phyloP scores from a whole-genome alignment of 2,329 filamentous ascomycete genomes.

The Pyrenochaeta sp. region DNA sequence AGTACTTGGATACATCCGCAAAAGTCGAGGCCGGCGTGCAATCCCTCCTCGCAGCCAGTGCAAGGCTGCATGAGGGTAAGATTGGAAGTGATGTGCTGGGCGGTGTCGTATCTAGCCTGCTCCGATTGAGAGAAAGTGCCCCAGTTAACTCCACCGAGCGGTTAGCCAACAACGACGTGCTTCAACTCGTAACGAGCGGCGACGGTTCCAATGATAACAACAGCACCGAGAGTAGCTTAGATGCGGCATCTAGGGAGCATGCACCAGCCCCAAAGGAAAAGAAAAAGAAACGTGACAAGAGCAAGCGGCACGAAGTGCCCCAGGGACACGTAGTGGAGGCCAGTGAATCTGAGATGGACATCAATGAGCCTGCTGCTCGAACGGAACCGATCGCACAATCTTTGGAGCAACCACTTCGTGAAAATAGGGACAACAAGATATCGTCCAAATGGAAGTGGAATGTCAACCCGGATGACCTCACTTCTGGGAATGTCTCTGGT shows the following conservation, averaged over 20 bases:
- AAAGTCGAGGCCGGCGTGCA: slow-evolving; percentile 22
- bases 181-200: background rate
- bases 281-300: background rate
- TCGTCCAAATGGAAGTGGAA: slow-evolving; percentile 34
- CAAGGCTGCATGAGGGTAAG: slow-evolving; percentile 14
- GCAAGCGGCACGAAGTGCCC: background rate
- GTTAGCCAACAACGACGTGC: background rate
- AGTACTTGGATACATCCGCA: slow-evolving; percentile 21
- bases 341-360: background rate
- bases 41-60: slow-evolving; percentile 15
- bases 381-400: background rate
- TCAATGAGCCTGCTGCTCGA: background rate
- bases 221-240: background rate
- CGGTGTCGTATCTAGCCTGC: background rate
- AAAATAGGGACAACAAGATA: slow-evolving; percentile 19
- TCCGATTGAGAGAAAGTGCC: background rate
- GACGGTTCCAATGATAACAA: background rate
- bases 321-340: background rate
- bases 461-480: slow-evolving; percentile 12
- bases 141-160: slow-evolving; percentile 4
- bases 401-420: background rate
- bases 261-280: background rate
- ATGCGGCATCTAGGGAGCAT: background rate
- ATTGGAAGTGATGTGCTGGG: slow-evolving; percentile 10
- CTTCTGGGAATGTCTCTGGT: slow-evolving; percentile 1